Evolutionary conservation across 768 basidiomycete genomes (phyloP).

Genomic region (Tricholoma sp.): DNA sequence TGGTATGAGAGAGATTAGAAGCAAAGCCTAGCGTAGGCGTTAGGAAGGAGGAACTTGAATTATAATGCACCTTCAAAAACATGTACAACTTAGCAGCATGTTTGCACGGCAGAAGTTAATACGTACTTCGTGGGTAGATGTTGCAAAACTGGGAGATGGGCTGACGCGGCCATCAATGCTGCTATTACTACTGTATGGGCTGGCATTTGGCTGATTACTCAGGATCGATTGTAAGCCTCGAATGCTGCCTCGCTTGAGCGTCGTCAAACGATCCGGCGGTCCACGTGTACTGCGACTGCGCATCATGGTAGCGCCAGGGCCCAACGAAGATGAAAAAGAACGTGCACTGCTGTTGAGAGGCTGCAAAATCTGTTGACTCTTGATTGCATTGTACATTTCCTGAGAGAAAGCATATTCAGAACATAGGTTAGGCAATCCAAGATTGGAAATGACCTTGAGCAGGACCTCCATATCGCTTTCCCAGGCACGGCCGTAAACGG

Average conservation of each 20-base stretch:
- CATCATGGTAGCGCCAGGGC: conserved; percentile 44
- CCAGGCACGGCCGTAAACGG: conserved; percentile 66
- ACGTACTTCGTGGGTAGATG: conserved; percentile 77
- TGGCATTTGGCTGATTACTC: conserved; percentile 54
- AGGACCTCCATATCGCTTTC: conserved; percentile 81
- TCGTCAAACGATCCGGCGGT: conserved; percentile 66
- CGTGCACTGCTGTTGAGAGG: conserved; percentile 54
- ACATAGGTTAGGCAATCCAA: not conserved
- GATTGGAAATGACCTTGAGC: conserved; percentile 58
- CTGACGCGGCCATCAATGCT: conserved; percentile 87
- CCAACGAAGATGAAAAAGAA: conserved; percentile 51
- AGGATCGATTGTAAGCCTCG: conserved; percentile 83
- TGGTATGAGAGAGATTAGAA: conserved; percentile 91
- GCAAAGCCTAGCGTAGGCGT: conserved; percentile 94
- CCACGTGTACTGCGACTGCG: conserved; percentile 72
- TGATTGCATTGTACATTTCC: conserved; percentile 95
- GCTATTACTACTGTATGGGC: conserved; percentile 82
- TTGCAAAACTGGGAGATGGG: conserved; percentile 91
- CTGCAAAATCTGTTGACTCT: conserved; percentile 85
- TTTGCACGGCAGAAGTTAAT: not conserved
- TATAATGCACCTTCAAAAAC: conserved; percentile 46
- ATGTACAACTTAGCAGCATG: conserved; percentile 3
- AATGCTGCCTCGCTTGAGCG: conserved; percentile 87
- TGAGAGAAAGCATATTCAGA: conserved; percentile 22
- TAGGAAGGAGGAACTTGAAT: conserved; percentile 64